Conservation (phyloP, 2,329 filamentous ascomycete genomes). For the Arthrobotrys conoides region DNA sequence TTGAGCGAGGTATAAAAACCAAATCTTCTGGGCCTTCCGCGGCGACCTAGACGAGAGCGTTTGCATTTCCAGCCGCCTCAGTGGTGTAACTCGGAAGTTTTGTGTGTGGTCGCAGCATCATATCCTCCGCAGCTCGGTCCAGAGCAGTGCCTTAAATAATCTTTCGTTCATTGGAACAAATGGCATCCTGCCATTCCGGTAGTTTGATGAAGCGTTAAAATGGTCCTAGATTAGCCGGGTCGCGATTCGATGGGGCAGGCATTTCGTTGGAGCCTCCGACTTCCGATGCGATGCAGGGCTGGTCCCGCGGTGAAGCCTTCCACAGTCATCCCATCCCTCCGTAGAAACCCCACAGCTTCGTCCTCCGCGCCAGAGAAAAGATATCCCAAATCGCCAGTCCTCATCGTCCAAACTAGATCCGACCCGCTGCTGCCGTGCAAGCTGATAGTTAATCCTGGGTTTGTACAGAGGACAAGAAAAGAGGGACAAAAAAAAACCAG, state of each 20-base stretch:
- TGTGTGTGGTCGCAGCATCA: neutral
- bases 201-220: constrained; percentile 25
- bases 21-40: neutral
- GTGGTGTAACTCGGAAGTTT: constrained; percentile 18
- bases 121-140: constrained; percentile 18
- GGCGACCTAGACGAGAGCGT: neutral
- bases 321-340: constrained; percentile 4
- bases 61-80: neutral
- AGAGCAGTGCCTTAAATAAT: neutral
- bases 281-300: constrained; percentile 35
- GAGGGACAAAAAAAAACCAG: neutral
- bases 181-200: constrained; percentile 15
- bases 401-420: constrained; percentile 26
- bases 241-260: constrained; percentile 35
- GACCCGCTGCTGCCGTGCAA: constrained; percentile 30
- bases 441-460: constrained; percentile 29
- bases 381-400: constrained; percentile 3
- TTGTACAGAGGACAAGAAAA: constrained; percentile 8
- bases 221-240: constrained; percentile 26
- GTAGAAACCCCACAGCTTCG: neutral
- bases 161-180: constrained; percentile 3
- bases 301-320: constrained; percentile 38
- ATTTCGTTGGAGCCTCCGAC: constrained; percentile 47
- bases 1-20: neutral
- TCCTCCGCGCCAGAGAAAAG: constrained; percentile 19